Evolutionary conservation across 129 eudicot genomes (phyloP), one percentile per base, ranked within the genome.

Genomic region (Dittrichia graveolens): DNA sequence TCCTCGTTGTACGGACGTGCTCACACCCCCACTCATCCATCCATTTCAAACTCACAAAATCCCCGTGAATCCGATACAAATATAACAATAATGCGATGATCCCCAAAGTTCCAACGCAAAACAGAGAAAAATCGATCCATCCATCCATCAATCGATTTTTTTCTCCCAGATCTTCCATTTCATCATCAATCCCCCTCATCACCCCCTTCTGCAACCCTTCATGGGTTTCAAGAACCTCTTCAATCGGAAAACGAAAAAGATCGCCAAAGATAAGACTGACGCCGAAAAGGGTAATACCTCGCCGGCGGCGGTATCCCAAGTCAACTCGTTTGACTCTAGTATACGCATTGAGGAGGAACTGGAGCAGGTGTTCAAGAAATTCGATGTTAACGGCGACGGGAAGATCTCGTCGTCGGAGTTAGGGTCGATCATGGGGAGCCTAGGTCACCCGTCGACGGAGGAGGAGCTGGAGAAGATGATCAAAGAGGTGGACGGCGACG

Each of bases 381-480:
- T 71, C 10, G 76, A 71, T 6, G 67, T 57, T 3, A 57, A 71
- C 49, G 45, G 77, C 3, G 96, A 90, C 56, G 94, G 91, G 3
- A 87, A 83, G 81, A 85, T 90, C 81, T 90, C 90, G 0, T 73
- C 85, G 2, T 72, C 85, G 2, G 96, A 90, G 67, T 69, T 91
- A 6, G 87, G 89, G 0, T 76, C 87, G 10, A 83, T 90, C 45
- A 87, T 90, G 87, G 74, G 81, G n/a, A 78, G 85, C 83, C 84
- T 90, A 41, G 90, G 94, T 7, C 81, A 81, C 64, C 61, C 66
- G 7, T 74, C 83, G 4, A 65, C 86, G 8, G 89, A 72, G 2
- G 86, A 83, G 13, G 90, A 88, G 58, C 39, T 85, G 6, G 12
- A 18, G 4, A 43, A 6, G 0, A 86, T 88, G 83, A 84, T 91